A percentile compares a stretch with the other conserved stretches of the same genome.
Evolutionary conservation across 768 basidiomycete species (phyloP).

Genomic region (Calocera cornea): DNA sequence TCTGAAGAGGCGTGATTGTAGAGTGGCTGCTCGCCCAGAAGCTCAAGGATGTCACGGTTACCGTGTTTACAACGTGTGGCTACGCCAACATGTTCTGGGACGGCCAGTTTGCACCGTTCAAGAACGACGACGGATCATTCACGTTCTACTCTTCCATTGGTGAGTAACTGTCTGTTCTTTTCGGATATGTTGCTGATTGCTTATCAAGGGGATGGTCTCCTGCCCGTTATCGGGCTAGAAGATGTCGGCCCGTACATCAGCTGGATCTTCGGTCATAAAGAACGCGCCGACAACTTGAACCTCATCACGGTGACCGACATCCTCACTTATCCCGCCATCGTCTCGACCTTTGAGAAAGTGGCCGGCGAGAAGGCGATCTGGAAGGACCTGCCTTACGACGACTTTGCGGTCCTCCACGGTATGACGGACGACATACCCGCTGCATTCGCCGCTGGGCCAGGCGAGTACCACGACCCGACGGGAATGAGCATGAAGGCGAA

Average conservation of each 20-base stretch:
- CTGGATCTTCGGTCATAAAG: slow-evolving; percentile 1
- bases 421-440: slow-evolving; percentile 8
- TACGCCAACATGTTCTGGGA: slow-evolving; percentile 14
- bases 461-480: slow-evolving; percentile 24
- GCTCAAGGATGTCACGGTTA: not conserved
- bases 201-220: not conserved
- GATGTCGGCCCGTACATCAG: not conserved
- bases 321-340: slow-evolving; percentile 29
- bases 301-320: slow-evolving; percentile 29
- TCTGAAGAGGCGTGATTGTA: not conserved
- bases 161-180: not conserved
- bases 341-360: slow-evolving; percentile 28
- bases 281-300: slow-evolving; percentile 26
- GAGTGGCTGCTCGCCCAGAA: slow-evolving; percentile 1
- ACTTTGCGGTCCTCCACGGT: slow-evolving; percentile 24
- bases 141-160: slow-evolving; percentile 29
- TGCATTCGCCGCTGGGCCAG: slow-evolving; percentile 18
- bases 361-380: slow-evolving; percentile 27
- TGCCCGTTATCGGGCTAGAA: not conserved
- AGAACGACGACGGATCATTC: slow-evolving; percentile 28
- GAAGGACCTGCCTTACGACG: slow-evolving; percentile 24
- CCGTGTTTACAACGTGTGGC: not conserved
- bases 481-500: slow-evolving; percentile 28
- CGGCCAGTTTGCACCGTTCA: slow-evolving; percentile 27
- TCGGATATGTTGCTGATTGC: not conserved